A percentile compares a stretch with the other conserved stretches of the same genome.
Evolutionary conservation across 495 filamentous ascomycete genomes (phyloP).

Genomic region (Daldinia loculata): DNA sequence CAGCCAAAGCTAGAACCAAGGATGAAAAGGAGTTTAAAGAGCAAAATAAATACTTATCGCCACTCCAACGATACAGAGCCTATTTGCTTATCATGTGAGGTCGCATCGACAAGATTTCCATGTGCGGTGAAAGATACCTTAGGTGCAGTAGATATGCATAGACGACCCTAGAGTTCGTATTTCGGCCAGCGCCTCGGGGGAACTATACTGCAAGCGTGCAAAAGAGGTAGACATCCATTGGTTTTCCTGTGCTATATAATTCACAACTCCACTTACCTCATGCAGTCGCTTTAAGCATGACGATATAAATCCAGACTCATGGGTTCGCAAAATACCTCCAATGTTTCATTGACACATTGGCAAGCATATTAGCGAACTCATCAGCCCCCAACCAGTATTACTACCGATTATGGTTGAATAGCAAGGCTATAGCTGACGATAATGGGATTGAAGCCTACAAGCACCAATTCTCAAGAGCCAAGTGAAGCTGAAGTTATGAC

Average conservation of each 20-base stretch:
- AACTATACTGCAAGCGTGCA: too few relatives aligned
- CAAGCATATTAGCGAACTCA: neutral
- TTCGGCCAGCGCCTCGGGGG: neutral
- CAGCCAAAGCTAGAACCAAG: constrained; percentile 8
- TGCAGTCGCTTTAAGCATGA: constrained; percentile 9
- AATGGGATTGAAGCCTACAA: neutral
- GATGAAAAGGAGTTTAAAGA: constrained; percentile 1
- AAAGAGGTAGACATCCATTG: too few relatives aligned
- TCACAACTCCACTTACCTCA: constrained; percentile 6
- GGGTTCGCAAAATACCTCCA: constrained; percentile 18
- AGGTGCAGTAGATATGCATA: constrained; percentile 12
- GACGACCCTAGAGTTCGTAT: constrained; percentile 29
- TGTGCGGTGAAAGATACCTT: constrained; percentile 1
- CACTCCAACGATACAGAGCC: constrained; percentile 25
- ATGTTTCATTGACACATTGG: constrained; percentile 24
- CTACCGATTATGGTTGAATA: constrained; percentile 11
- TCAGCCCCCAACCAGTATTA: neutral
- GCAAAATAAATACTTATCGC: constrained; percentile 2
- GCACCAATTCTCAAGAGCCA: neutral
- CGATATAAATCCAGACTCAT: constrained; percentile 20
- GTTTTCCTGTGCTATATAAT: neutral
- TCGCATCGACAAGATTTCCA: constrained; percentile 17
- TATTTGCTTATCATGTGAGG: constrained; percentile 32
- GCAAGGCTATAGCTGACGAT: neutral
- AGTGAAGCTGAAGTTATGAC: neutral